Evolutionary conservation across 2,329 filamentous ascomycete species (phyloP).

Genomic region (Nannizziopsis barbatae): DNA sequence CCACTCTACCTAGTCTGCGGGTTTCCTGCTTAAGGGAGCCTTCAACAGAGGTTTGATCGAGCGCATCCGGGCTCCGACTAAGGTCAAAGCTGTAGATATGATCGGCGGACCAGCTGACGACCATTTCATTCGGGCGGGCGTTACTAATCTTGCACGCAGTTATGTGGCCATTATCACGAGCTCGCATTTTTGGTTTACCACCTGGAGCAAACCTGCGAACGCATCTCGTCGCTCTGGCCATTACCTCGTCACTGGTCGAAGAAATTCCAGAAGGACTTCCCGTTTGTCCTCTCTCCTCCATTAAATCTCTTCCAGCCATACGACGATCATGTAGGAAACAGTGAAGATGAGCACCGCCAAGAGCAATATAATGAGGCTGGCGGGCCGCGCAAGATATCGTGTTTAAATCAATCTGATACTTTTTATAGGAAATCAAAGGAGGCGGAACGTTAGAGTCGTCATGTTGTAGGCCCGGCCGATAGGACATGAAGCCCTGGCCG

Average conservation of each 20-base stretch:
- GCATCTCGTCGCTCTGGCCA: conserved; percentile 52
- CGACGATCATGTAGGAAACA: conserved; percentile 58
- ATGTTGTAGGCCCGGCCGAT: conserved; percentile 31
- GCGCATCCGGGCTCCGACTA: conserved; percentile 46
- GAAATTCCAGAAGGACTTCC: conserved; percentile 33
- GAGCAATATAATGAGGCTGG: conserved; percentile 58
- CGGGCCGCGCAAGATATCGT: conserved; percentile 57
- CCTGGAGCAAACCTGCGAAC: conserved; percentile 55
- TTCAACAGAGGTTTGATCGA: conserved; percentile 29
- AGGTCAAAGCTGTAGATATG: conserved; percentile 58
- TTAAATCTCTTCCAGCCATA: conserved; percentile 52
- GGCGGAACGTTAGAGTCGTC: conserved; percentile 46
- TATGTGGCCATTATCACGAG: conserved; percentile 51
- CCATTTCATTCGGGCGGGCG: conserved; percentile 54
- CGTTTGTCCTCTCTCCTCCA: conserved; percentile 42
- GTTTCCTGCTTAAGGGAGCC: conserved; percentile 21
- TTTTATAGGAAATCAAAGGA: conserved; percentile 56
- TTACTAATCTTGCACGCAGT: conserved; percentile 62
- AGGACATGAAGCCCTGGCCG: conserved; percentile 35
- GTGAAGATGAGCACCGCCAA: conserved; percentile 57
- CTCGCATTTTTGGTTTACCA: conserved; percentile 40
- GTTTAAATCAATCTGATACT: conserved; percentile 52
- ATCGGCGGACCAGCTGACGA: conserved; percentile 58
- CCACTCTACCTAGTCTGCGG: conserved; percentile 23
- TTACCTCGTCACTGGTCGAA: conserved; percentile 43